These are phyloP conservation scores for Alopecurus myosuroides DNA, from an alignment of 176 grass and related monocot species.

Conservation along the genomic window DNA sequence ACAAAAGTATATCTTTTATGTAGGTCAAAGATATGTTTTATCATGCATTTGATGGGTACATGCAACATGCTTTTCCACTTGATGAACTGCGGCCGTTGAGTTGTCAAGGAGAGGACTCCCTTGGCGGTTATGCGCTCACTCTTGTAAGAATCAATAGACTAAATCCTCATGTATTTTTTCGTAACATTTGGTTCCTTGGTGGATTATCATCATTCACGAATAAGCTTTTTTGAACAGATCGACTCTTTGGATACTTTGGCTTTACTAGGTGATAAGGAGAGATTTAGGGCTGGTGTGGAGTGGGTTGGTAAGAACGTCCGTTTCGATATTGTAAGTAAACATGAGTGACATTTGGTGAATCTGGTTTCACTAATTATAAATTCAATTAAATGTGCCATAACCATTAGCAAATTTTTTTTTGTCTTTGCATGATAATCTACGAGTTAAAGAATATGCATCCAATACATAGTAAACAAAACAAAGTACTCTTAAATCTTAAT, in stretches of 20 bases:
- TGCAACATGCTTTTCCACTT: constrained; percentile 91
- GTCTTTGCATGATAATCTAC: neutral
- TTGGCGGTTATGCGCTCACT: constrained; percentile 95
- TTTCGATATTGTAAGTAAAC: constrained; percentile 92
- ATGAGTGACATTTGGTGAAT: constrained; percentile 16
- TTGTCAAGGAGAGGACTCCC: constrained; percentile 92
- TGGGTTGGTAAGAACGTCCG: constrained; percentile 90
- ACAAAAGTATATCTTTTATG: constrained; percentile 19
- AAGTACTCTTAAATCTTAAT: neutral
- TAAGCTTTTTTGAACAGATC: constrained; percentile 48
- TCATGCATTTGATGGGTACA: constrained; percentile 98
- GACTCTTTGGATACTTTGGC: constrained; percentile 94
- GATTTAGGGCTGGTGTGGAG: constrained; percentile 74
- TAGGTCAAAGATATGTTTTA: constrained; percentile 98
- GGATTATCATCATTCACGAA: constrained; percentile 11
- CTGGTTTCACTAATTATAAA: constrained; percentile 20
- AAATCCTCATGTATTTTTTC: neutral
- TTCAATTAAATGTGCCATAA: neutral
- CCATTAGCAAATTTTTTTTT: neutral
- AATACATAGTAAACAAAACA: neutral
- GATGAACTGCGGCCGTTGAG: constrained; percentile 91
- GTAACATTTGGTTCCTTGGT: constrained; percentile 5
- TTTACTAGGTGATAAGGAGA: constrained; percentile 77
- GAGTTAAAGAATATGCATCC: neutral
- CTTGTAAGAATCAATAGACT: constrained; percentile 69